phyloP scores from a whole-genome alignment of 2,329 filamentous ascomycete species.

The Calonectria naviculata region DNA sequence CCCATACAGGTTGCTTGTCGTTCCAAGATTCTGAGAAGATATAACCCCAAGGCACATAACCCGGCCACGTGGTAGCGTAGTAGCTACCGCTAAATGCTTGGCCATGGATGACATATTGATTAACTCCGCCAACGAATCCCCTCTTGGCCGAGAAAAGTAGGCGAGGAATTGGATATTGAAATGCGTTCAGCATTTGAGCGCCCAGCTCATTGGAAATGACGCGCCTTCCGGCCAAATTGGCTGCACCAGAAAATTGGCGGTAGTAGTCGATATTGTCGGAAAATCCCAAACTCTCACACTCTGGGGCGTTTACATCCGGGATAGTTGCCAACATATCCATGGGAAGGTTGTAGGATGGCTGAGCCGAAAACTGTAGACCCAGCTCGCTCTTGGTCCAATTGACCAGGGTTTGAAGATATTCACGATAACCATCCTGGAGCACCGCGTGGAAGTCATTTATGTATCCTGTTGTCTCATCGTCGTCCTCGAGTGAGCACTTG shows the following conservation, averaged over 20 bases:
- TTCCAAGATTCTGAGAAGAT: conserved; percentile 1
- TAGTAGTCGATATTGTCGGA: conserved; percentile 4
- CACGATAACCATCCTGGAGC: not conserved
- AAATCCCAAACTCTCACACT: conserved; percentile 9
- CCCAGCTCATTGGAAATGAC: conserved; percentile 18
- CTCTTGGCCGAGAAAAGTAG: not conserved
- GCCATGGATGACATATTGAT: conserved; percentile 13
- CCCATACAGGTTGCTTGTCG: not conserved
- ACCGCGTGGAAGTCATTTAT: conserved; percentile 3
- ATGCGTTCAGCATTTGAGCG: not conserved
- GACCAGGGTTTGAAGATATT: conserved; percentile 8
- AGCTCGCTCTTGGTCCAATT: not conserved
- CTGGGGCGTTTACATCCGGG: not conserved
- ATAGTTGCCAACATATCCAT: conserved; percentile 10
- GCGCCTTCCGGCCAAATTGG: not conserved
- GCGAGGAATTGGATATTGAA: not conserved
- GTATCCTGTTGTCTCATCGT: not conserved
- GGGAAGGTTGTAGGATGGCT: conserved; percentile 4
- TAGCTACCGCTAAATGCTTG: not conserved
- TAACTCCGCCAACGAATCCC: conserved; percentile 1
- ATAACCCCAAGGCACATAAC: conserved; percentile 4
- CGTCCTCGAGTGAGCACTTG: not conserved
- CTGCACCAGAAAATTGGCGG: not conserved
- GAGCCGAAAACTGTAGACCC: not conserved
- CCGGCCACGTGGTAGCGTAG: conserved; percentile 16